A percentile compares a stretch with the other conserved stretches of the same genome.
Evolutionary conservation across 495 filamentous ascomycete genomes (phyloP).

Genomic region (Penicillium silybi): DNA sequence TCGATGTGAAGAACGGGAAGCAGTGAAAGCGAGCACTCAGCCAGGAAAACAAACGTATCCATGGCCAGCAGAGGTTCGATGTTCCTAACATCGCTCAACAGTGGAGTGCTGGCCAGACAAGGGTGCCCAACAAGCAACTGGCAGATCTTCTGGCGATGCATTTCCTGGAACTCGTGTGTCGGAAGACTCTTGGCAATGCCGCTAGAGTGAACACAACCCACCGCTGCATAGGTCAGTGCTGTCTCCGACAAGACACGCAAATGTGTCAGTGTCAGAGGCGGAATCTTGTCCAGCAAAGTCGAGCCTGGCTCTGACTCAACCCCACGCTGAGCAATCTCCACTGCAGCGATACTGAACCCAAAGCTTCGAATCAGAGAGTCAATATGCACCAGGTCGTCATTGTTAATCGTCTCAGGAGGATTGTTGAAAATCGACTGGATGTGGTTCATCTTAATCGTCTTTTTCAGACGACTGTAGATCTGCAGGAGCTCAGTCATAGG

Average conservation of each 20-base stretch:
- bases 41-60: conserved; percentile 86
- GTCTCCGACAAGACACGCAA: conserved; percentile 90
- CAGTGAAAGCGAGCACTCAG: conserved; percentile 66
- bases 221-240: conserved; percentile 73
- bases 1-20: conserved; percentile 69
- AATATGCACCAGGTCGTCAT: conserved; percentile 54
- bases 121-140: conserved; percentile 68
- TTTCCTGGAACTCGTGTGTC: conserved; percentile 62
- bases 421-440: conserved; percentile 51
- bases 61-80: conserved; percentile 66
- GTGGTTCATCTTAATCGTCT: conserved; percentile 70
- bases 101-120: conserved; percentile 31
- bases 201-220: conserved; percentile 61
- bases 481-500: conserved; percentile 68
- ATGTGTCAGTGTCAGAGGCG: conserved; percentile 76
- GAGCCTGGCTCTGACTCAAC: conserved; percentile 68
- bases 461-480: conserved; percentile 74
- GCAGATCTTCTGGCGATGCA: conserved; percentile 68
- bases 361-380: conserved; percentile 71
- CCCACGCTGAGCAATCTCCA: conserved; percentile 90
- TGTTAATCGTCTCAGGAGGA: conserved; percentile 31
- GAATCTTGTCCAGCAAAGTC: conserved; percentile 80
- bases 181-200: conserved; percentile 53
- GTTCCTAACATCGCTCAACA: conserved; percentile 44
- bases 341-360: conserved; percentile 83